Percentiles rank a stretch among this genome's conserved stretches.
phyloP scores from a whole-genome alignment of 805 yeast species.

The Saturnispora ahearnii region DNA sequence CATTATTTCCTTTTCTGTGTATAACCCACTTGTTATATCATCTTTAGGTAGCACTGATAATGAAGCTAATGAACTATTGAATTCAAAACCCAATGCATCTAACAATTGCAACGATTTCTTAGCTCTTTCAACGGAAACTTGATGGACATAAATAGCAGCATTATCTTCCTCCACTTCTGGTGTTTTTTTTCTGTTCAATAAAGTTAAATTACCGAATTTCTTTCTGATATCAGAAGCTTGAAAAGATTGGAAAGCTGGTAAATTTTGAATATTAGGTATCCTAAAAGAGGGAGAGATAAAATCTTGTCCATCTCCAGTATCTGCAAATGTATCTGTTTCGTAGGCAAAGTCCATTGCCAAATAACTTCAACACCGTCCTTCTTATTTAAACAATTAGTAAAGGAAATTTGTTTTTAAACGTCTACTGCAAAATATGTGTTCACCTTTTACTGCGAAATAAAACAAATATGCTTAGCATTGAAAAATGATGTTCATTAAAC shows the following conservation, averaged over 20 bases:
- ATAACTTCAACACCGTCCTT: no score
- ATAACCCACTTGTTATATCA: neutral
- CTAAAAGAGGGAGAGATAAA: constrained; percentile 4
- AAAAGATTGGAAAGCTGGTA: constrained; percentile 31
- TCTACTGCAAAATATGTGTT: neutral
- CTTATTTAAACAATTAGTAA: no score
- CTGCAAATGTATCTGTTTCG: constrained; percentile 16
- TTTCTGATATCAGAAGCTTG: constrained; percentile 29
- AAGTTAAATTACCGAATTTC: constrained; percentile 16
- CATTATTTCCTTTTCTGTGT: constrained; percentile 7
- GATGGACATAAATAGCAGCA: neutral
- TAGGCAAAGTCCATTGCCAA: constrained; percentile 24
- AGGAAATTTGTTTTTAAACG: neutral
- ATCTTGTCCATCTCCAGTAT: neutral
- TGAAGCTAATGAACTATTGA: neutral
- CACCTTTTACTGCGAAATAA: neutral
- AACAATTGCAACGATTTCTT: constrained; percentile 9
- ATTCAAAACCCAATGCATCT: constrained; percentile 6
- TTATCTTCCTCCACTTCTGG: neutral
- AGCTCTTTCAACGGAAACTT: constrained; percentile 8
- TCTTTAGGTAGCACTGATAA: neutral
- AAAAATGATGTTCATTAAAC: neutral
- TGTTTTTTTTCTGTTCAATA: constrained; percentile 6
- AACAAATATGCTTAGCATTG: neutral
- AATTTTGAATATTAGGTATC: constrained; percentile 1